phyloP scores from a whole-genome alignment of 2,329 filamentous ascomycete species.

The Verticillium nonalfalfae region DNA sequence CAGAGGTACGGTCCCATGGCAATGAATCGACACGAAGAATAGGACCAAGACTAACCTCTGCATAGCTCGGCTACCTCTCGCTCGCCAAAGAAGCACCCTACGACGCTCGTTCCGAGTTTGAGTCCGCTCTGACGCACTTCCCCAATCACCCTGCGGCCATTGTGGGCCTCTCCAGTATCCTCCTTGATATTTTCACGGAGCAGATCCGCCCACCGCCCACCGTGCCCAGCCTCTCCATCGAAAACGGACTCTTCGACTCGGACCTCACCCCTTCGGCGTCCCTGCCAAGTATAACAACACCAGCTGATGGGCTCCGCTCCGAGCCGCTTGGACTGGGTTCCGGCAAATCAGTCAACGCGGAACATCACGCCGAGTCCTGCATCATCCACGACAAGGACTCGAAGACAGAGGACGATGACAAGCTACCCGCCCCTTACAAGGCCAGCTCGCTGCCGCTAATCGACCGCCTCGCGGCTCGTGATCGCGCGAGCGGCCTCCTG shows the following conservation, averaged over 20 bases:
- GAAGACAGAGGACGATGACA: slow-evolving; percentile 24
- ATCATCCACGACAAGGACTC: slow-evolving; percentile 1
- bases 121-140: slow-evolving; percentile 72
- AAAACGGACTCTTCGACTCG: slow-evolving; percentile 17
- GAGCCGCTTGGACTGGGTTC: slow-evolving; percentile 40
- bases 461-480: slow-evolving; percentile 81
- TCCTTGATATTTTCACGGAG: slow-evolving; percentile 78
- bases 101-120: slow-evolving; percentile 69
- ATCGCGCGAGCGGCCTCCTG: slow-evolving; percentile 80
- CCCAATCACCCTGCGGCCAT: slow-evolving; percentile 76
- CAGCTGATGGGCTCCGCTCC: slow-evolving; percentile 26
- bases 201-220: slow-evolving; percentile 54
- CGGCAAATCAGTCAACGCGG: slow-evolving; percentile 14
- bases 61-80: slow-evolving; percentile 61
- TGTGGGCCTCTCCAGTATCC: slow-evolving; percentile 74
- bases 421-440: slow-evolving; percentile 46
- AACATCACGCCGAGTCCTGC: slow-evolving; percentile 4
- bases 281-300: slow-evolving; percentile 1
- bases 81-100: slow-evolving; percentile 57
- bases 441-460: slow-evolving; percentile 61
- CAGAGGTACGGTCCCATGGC: slow-evolving; percentile 55
- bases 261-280: not conserved
- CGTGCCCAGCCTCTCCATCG: slow-evolving; percentile 35
- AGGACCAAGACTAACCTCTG: slow-evolving; percentile 19
- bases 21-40: not conserved